These are phyloP conservation scores for Leccinum variicolor DNA, from an alignment of 768 basidiomycete genomes.

Conservation along the genomic window DNA sequence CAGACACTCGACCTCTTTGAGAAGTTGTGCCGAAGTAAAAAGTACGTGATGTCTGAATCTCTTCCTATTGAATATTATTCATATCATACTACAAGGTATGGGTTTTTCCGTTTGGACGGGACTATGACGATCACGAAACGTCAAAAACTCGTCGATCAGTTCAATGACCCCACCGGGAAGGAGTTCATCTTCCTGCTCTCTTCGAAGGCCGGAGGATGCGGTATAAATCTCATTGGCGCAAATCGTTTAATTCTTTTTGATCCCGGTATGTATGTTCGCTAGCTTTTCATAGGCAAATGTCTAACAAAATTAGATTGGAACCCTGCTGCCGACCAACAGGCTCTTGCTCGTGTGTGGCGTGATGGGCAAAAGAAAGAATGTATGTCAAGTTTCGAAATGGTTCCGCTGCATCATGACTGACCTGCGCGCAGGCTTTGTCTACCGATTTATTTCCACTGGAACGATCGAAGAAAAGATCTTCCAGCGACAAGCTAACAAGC, in stretches of 20 bases:
- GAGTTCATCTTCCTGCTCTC: conserved; percentile 94
- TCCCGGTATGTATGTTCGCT: conserved; percentile 56
- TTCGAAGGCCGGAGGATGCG: conserved; percentile 94
- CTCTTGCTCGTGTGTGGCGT: conserved; percentile 97
- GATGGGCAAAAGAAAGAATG: conserved; percentile 99
- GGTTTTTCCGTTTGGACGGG: conserved; percentile 91
- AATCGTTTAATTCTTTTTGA: conserved; percentile 95
- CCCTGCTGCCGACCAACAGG: conserved; percentile 97
- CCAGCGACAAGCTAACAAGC: conserved; percentile 94
- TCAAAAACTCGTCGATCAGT: conserved; percentile 94
- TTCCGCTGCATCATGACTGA: neutral
- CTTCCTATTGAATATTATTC: neutral
- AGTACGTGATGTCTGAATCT: conserved; percentile 42
- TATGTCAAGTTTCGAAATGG: conserved; percentile 36
- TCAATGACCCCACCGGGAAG: conserved; percentile 89
- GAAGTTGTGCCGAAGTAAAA: conserved; percentile 80
- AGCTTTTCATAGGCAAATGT: neutral
- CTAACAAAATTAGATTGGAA: conserved; percentile 75
- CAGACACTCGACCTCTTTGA: conserved; percentile 94
- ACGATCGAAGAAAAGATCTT: conserved; percentile 99
- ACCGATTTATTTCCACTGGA: conserved; percentile 95
- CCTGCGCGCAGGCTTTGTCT: conserved; percentile 76
- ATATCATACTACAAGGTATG: conserved; percentile 57
- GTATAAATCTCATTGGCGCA: conserved; percentile 95
- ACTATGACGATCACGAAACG: conserved; percentile 88